A percentile compares a stretch with the other conserved stretches of the same genome.
Conservation (phyloP, 176 grass and related monocot species). For the Zoysia japonica region DNA sequence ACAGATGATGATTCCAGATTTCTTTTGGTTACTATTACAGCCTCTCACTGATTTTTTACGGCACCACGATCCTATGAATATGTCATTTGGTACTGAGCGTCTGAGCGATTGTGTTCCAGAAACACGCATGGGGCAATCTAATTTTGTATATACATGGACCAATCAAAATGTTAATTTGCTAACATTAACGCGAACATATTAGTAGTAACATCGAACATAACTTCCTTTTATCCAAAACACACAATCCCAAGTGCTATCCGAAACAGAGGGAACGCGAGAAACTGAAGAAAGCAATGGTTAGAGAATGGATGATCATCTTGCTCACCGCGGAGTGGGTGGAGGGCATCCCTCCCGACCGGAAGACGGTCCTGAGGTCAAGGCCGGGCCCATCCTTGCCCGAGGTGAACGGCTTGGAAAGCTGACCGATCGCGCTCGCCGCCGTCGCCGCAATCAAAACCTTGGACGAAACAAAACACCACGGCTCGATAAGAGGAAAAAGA, state of each 20-base stretch:
- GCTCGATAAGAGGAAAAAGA: neutral
- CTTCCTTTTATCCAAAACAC: neutral
- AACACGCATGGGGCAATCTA: neutral
- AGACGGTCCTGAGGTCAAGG: conserved; percentile 53
- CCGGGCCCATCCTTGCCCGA: conserved; percentile 41
- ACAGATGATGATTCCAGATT: neutral
- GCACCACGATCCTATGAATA: neutral
- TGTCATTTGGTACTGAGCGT: neutral
- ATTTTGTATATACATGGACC: neutral
- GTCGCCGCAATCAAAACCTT: conserved; percentile 83
- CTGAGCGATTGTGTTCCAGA: neutral
- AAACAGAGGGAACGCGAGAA: neutral
- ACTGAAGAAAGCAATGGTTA: neutral
- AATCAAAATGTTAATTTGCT: neutral
- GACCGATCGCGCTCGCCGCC: conserved; percentile 51
- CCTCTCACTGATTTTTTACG: neutral
- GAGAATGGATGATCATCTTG: neutral
- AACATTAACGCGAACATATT: neutral
- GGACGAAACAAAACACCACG: neutral
- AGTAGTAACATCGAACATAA: neutral
- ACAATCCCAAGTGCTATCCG: neutral
- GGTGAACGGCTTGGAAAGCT: conserved; percentile 80
- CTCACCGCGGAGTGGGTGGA: conserved; percentile 87
- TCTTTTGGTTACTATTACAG: neutral
- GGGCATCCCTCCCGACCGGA: conserved; percentile 83